Percentiles rank a stretch among this genome's conserved stretches.
Conservation (phyloP, 768 basidiomycete genomes). For the Leccinum pellstonianum region DNA sequence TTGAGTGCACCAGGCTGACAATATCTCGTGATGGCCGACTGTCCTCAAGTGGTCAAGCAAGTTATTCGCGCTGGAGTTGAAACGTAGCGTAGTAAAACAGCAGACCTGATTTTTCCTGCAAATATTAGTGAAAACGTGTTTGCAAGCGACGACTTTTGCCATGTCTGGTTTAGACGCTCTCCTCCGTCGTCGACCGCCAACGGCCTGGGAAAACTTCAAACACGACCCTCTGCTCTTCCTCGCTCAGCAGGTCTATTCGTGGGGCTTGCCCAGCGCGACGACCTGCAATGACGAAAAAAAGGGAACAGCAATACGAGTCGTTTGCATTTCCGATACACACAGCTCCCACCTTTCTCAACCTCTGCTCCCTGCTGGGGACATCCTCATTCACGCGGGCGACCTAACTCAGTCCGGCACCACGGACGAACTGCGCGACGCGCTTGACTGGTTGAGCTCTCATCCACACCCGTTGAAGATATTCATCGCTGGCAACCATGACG, state of each 20-base stretch:
- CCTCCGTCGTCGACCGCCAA: conserved; percentile 7
- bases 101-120: too few species aligned
- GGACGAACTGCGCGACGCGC: conserved; percentile 5
- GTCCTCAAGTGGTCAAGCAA: too few species aligned
- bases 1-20: too few species aligned
- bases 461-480: conserved; percentile 12
- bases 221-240: conserved; percentile 9
- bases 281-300: neutral
- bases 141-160: too few species aligned
- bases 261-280: neutral
- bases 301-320: neutral
- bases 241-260: conserved; percentile 5
- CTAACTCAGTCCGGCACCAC: conserved; percentile 6
- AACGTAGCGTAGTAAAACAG: too few species aligned
- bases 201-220: conserved; percentile 8
- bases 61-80: too few species aligned
- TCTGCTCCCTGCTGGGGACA: conserved; percentile 3
- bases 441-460: conserved; percentile 10
- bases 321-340: conserved; percentile 13
- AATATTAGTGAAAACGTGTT: too few species aligned
- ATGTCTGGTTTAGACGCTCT: conserved; percentile 1
- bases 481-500: conserved; percentile 13
- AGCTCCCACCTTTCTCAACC: conserved; percentile 6
- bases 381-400: conserved; percentile 10
- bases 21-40: too few species aligned